Base-by-base conservation (phyloP, 2,329 filamentous ascomycete genomes). In the Colletotrichum cuscutae region DNA sequence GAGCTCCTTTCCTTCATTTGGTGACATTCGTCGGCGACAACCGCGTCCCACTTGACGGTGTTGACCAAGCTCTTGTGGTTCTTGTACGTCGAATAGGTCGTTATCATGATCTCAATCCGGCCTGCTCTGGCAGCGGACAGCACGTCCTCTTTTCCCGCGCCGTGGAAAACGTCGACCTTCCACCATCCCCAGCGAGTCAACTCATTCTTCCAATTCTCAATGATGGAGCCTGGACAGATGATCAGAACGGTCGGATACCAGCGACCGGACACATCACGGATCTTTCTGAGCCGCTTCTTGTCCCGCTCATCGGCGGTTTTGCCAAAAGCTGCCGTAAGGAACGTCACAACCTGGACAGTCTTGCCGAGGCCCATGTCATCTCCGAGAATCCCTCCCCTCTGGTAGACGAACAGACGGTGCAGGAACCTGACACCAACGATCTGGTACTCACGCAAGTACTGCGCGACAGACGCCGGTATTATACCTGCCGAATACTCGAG, bases 361-460 rank as follows among this genome's bases (percentile, higher is more conserved):
- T 99, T 99, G 0, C 97, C 97, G 37, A 99, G 83, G 24, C 97
- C 97, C 97, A 99, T 99, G 78, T 99, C 97, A 79, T 99, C 97
- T 3, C 96, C 95, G 0, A 99, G 87, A 26, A 99, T 94, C 1
- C 94, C 95, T 1, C 97, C 97, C 77, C 92, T 93, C 79, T 99
- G 97, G 76, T 94, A 96, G 4, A 98, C 93, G 79, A 98, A 98
- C 26, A 94, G 89, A 72, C 94, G 90, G 80, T 98, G 95, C 8
- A 99, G 86, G 78, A 98, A 98, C 37, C 89, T 88, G 15, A 93
- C 94, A 5, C 97, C 97, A 32, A 93, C 89, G 1, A 98, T 87
- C 81, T 99, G 97, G 78, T 99, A 99, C 75, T 95, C 94, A 72
- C 97, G 91, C 61, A 99, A 86, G 84, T 97, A 98, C 79, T 97